Evolutionary conservation across 345 rosid genomes (phyloP), one percentile per base, ranked within the genome.

Genomic region (Luvunga scandens): DNA sequence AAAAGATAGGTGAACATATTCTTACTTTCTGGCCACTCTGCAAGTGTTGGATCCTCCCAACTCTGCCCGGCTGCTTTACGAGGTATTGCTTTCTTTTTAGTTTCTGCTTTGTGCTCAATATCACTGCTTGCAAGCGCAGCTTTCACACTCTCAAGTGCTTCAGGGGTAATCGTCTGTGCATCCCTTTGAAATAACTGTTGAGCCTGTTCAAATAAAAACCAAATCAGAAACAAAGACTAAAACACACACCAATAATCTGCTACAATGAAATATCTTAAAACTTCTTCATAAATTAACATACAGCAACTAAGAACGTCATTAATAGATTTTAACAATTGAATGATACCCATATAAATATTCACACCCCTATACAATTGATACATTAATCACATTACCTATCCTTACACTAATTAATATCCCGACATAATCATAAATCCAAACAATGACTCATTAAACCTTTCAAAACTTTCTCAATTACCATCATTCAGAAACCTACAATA

Each of bases 1-100:
- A 77, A 13, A 22, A 1, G 50, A 45, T 13, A 38, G 39, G 53
- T 50, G 7, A 25, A 65, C 71, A 2, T n/a, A 72, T 66, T 66
- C 87, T 70, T 86, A 96, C 99, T 96, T 85, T 96, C 99, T 39
- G 99, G 99, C 99, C 99, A 96, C 8, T 96, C 98, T 4, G 99
- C 82, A 81, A 96, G 98, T 0, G 95, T 92, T 6, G 97, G 97
- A 88, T 96, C 99, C 87, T 96, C 99, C 99, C 97, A 96, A 18
- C 86, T 39, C 74, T 88, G 98, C 24, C 99, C 98, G 48, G 99
- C 98, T 73, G 98, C 99, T 90, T 91, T 96, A 65, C 97, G 97
- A 77, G 99, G 99, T 83, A 96, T 22, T 0, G 97, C 97, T 89
- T 91, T 92, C 92, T 90, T 96, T 70, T 89, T 96, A 9, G 93